A percentile compares a stretch with the other conserved stretches of the same genome.
phyloP scores from a whole-genome alignment of 345 rosid species.

The Aquilaria malaccensis region DNA sequence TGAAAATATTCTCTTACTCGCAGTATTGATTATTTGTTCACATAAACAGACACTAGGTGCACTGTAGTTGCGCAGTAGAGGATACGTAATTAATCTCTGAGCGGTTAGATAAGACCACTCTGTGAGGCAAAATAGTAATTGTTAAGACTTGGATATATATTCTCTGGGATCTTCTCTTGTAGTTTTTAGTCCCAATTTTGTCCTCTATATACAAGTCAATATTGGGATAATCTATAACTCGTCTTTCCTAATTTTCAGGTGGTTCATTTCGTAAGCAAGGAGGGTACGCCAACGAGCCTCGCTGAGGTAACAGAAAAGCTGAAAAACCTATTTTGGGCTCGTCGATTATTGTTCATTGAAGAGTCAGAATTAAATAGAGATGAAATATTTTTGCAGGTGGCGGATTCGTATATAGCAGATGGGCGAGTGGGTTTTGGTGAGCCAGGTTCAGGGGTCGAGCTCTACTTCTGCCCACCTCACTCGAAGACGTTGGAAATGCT shows the following conservation, averaged over 20 bases:
- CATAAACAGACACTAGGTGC: too few relatives aligned
- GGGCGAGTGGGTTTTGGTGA: slow-evolving; percentile 87
- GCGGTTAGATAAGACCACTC: too few relatives aligned
- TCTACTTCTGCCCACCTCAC: slow-evolving; percentile 85
- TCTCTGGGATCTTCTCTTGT: too few relatives aligned
- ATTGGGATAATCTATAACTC: neutral
- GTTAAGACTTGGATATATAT: too few relatives aligned
- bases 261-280: slow-evolving; percentile 61
- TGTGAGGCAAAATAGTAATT: too few relatives aligned
- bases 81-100: too few relatives aligned
- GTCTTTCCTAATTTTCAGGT: slow-evolving; percentile 38
- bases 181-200: too few relatives aligned
- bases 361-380: neutral
- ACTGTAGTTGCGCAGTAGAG: too few relatives aligned
- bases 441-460: slow-evolving; percentile 72
- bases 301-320: slow-evolving; percentile 38
- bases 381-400: slow-evolving; percentile 38
- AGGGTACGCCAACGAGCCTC: slow-evolving; percentile 45
- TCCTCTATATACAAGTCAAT: too few relatives aligned
- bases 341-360: neutral
- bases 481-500: slow-evolving; percentile 49
- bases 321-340: neutral
- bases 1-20: too few relatives aligned
- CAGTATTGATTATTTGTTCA: too few relatives aligned
- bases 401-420: slow-evolving; percentile 65